Percentiles rank a stretch among this genome's conserved stretches.
phyloP scores from a whole-genome alignment of 116 monocot genomes.

The Dioscorea cayenensis region DNA sequence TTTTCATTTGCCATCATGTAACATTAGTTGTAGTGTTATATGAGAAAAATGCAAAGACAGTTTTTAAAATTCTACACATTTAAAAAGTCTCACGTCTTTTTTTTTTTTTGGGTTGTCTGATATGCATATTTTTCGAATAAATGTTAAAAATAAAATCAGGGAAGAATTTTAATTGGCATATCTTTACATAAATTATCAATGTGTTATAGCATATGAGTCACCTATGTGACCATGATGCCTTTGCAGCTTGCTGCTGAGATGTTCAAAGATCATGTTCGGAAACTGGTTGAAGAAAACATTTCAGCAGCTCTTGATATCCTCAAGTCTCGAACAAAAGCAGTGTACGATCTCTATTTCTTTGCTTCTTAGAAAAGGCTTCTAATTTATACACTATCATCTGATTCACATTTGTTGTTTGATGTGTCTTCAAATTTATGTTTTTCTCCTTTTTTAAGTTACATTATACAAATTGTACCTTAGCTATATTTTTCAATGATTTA shows the following conservation, averaged over 20 bases:
- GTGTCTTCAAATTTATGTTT: too few relatives aligned
- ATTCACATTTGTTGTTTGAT: too few relatives aligned
- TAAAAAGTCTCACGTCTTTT: too few relatives aligned
- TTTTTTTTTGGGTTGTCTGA: too few relatives aligned
- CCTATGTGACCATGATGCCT: neutral
- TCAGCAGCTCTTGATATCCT: constrained; percentile 52
- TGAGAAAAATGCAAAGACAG: too few relatives aligned
- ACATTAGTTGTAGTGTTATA: too few relatives aligned
- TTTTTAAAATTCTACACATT: too few relatives aligned
- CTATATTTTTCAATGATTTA: too few relatives aligned
- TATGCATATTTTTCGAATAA: too few relatives aligned
- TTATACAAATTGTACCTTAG: too few relatives aligned
- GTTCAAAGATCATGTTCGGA: constrained; percentile 65
- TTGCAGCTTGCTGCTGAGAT: constrained; percentile 90
- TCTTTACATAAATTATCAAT: neutral
- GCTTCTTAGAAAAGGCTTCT: neutral
- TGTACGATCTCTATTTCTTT: constrained; percentile 28
- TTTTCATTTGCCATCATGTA: too few relatives aligned
- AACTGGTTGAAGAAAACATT: constrained; percentile 75
- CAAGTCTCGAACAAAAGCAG: constrained; percentile 67
- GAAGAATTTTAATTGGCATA: neutral
- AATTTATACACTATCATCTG: neutral
- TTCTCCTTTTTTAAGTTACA: too few relatives aligned
- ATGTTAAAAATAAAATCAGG: neutral
- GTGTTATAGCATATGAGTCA: neutral